These are phyloP conservation scores for Talaromyces piceae DNA, from an alignment of 2,329 filamentous ascomycete genomes.

Conservation along the genomic window DNA sequence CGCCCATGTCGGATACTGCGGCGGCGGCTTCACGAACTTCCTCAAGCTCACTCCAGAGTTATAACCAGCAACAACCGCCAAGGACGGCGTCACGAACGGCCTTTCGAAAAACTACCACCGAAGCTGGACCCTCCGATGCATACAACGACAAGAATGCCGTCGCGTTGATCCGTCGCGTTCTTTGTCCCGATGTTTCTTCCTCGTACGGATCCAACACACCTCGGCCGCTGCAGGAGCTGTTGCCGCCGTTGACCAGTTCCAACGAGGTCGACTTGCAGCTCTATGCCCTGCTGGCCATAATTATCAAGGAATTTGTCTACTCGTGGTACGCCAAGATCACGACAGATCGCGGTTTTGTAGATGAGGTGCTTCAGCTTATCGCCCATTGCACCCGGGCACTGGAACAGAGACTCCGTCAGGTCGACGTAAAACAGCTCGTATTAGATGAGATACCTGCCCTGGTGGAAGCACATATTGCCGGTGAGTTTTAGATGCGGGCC, in stretches of 20 bases:
- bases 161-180: conserved; percentile 70
- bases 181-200: conserved; percentile 59
- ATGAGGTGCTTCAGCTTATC: conserved; percentile 81
- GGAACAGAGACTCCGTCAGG: conserved; percentile 73
- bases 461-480: conserved; percentile 69
- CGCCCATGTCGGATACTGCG: conserved; percentile 29
- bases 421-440: conserved; percentile 74
- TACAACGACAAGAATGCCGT: conserved; percentile 72
- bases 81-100: conserved; percentile 20
- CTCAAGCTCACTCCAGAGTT: conserved; percentile 22
- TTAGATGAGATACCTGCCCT: conserved; percentile 83
- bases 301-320: conserved; percentile 83
- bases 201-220: conserved; percentile 47
- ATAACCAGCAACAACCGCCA: conserved; percentile 14
- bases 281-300: conserved; percentile 83
- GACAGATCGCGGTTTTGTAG: conserved; percentile 77
- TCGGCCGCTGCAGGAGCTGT: conserved; percentile 66
- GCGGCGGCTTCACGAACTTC: conserved; percentile 28
- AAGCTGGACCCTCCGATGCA: conserved; percentile 40
- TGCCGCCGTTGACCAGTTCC: conserved; percentile 87
- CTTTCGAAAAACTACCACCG: conserved; percentile 16
- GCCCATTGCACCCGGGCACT: conserved; percentile 84
- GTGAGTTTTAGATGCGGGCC: too few species aligned
- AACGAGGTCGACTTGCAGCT: conserved; percentile 90
- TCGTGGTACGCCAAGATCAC: conserved; percentile 93